A percentile compares a stretch with the other conserved stretches of the same genome.
These are phyloP conservation scores for Ophiostoma sp. DNA, from an alignment of 2,329 filamentous ascomycete species.

Conservation along the genomic window DNA sequence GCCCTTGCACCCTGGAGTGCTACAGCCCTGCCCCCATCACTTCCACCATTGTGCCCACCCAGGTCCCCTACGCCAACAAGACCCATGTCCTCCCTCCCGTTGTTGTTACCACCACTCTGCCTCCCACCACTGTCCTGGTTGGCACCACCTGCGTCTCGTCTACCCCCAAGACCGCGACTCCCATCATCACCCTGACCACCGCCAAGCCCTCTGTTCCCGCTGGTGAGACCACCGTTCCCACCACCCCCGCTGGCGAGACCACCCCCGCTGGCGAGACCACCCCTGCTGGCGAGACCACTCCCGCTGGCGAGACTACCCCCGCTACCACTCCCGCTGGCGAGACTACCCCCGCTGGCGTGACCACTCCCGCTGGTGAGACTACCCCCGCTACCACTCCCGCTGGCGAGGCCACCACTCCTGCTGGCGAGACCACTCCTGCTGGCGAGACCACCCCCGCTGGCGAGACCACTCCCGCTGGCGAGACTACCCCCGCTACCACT, in stretches of 20 bases:
- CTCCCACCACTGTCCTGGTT: slow-evolving; percentile 18
- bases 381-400: no score
- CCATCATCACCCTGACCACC: slow-evolving; percentile 14
- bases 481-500: slow-evolving; percentile 1
- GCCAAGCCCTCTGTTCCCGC: slow-evolving; percentile 12
- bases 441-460: slow-evolving; percentile 9
- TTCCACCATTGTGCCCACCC: neutral
- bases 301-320: neutral
- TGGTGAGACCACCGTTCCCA: neutral
- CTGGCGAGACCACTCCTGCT: slow-evolving; percentile 5
- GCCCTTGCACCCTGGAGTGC: slow-evolving; percentile 26
- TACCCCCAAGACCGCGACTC: neutral
- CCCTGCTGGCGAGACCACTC: neutral
- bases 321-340: neutral
- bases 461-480: neutral
- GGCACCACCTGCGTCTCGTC: slow-evolving; percentile 18
- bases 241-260: neutral
- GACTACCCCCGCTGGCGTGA: neutral
- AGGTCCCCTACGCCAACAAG: slow-evolving; percentile 16
- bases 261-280: neutral
- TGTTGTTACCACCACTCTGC: slow-evolving; percentile 15
- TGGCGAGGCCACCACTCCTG: neutral
- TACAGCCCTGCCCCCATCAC: slow-evolving; percentile 17
- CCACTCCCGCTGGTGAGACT: no score
- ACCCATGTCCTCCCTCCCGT: slow-evolving; percentile 9